Base-by-base conservation (phyloP, 345 rosid species). In the Carallia pectinifolia region DNA sequence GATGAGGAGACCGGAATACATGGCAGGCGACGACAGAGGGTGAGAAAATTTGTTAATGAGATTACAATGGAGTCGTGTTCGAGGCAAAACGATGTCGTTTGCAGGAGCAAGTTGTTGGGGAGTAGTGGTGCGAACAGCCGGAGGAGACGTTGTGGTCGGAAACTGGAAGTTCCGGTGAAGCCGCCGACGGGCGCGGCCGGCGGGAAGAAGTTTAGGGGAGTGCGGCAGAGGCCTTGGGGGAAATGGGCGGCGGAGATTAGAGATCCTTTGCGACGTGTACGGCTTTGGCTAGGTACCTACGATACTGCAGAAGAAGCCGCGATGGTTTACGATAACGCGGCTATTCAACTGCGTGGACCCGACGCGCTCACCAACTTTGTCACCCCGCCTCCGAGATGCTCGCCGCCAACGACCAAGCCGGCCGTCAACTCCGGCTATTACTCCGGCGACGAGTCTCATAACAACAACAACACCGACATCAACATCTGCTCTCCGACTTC, bases 221-320 rank as follows among this genome's bases (percentile, higher is more conserved):
- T 95, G 2, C 76, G 99, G 68, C 99, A 86, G 69, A 75, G 99
- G 58, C 99, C 99, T 0, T 95, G 99, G 99, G 99, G 99, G 2
- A 95, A 89, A 79, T 95, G 99, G 99, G 99, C 99, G 62, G 99
- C 99, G 36, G 99, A 95, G 89, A 95, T 95, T 31, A 89, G 99
- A 72, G 99, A 95, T 70, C 99, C 99, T 0, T 54, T 60, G 6
- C 72, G 79, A 63, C 92, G 97, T 53, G 89, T 86, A 59, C 86
- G 99, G 67, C 71, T 92, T 16, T 95, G 99, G 99, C 71, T 95
- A 4, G 99, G 97, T 0, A 95, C 99, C 8, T 95, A 80, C 62
- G 85, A 89, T 50, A 95, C 97, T 0, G 99, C 99, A 2, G 97
- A 95, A 68, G 98, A 95, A 74, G 99, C 99, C 0, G 99, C 99